Conservation (phyloP, 78 protist genomes). For the Isochrysis galbana region DNA sequence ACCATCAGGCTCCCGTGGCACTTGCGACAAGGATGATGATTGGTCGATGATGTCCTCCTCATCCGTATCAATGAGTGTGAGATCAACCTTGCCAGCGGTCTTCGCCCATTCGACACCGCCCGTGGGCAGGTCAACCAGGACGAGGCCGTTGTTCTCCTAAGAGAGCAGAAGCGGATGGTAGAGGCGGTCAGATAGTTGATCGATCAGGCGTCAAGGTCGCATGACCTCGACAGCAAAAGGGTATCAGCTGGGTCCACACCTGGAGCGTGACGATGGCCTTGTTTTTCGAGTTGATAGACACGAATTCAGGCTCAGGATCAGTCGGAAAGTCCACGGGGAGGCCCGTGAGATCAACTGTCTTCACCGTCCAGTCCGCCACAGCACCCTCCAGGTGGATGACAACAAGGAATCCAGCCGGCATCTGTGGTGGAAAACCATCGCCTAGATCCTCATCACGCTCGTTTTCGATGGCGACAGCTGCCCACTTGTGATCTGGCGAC, state of each 20-base stretch:
- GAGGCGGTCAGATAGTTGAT: no score
- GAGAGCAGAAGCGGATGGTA: no score
- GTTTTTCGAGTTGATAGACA: not conserved
- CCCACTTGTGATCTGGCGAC: not conserved
- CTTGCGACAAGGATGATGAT: not conserved
- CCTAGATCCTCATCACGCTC: conserved; percentile 6
- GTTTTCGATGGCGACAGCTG: not conserved
- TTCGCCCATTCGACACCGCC: not conserved
- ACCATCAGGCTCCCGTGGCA: not conserved
- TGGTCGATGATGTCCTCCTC: not conserved
- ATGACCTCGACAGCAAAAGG: no score
- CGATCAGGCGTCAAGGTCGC: no score
- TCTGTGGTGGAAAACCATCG: not conserved
- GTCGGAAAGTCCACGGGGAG: conserved; percentile 5
- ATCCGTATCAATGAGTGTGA: not conserved
- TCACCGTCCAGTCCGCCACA: not conserved
- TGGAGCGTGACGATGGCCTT: not conserved
- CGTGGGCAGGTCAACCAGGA: not conserved
- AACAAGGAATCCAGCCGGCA: not conserved
- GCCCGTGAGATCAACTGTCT: not conserved
- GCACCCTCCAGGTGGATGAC: not conserved
- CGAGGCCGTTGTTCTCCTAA: not conserved
- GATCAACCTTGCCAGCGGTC: not conserved
- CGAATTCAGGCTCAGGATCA: conserved; percentile 3
- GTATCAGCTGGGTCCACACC: no score